These are phyloP conservation scores for Pueraria montana DNA, from an alignment of 306 rosid species.

Conservation along the genomic window DNA sequence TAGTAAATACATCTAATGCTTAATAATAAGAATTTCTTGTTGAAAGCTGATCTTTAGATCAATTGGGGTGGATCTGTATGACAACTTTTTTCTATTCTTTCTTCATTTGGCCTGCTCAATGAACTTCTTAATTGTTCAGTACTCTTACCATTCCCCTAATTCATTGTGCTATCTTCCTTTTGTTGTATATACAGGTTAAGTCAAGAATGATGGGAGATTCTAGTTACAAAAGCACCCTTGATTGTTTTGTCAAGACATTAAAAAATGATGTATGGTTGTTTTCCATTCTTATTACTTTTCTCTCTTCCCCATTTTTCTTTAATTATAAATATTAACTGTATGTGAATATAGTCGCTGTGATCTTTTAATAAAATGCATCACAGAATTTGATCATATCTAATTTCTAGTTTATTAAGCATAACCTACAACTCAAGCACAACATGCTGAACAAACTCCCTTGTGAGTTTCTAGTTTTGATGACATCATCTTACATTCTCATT, in stretches of 20 bases:
- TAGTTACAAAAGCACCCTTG: conserved; percentile 86
- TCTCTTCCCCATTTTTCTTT: conserved; percentile 11
- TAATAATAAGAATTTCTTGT: not conserved
- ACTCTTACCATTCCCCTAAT: conserved; percentile 21
- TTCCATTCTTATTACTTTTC: conserved; percentile 21
- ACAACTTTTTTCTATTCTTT: conserved; percentile 5
- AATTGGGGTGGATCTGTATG: not conserved
- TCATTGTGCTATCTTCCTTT: conserved; percentile 34
- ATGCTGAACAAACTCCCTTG: no score
- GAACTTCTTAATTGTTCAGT: conserved; percentile 34
- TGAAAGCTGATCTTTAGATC: conserved; percentile 16
- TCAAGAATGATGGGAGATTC: conserved; percentile 99
- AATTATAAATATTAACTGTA: not conserved
- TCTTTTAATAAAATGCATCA: not conserved
- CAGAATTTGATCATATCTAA: no score
- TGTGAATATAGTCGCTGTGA: not conserved
- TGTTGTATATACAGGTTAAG: conserved; percentile 76
- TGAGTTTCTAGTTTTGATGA: no score
- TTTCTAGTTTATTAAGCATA: no score
- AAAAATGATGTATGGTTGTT: conserved; percentile 80
- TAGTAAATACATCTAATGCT: conserved; percentile 22
- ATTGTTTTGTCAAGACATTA: conserved; percentile 89
- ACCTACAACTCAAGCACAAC: no score
- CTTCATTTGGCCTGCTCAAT: conserved; percentile 17
- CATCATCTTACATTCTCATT: no score